A percentile compares a stretch with the other conserved stretches of the same genome.
Conservation (phyloP, 139 green algal species). For the Astrephomene gubernaculifera region DNA sequence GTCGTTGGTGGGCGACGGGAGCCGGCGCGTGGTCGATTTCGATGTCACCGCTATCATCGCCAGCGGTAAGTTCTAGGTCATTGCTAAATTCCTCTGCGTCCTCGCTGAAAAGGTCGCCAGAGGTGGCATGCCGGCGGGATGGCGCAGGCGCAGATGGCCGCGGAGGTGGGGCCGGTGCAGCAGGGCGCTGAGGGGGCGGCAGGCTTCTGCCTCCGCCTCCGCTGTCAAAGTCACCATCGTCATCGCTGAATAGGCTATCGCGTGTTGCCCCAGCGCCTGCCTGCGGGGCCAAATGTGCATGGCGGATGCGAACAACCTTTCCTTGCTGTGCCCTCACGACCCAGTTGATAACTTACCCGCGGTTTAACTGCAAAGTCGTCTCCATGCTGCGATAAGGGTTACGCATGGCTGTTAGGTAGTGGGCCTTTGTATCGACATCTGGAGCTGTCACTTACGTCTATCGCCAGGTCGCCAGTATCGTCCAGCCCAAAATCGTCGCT, state of each 20-base stretch:
- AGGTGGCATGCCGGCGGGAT: not conserved
- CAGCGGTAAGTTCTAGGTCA: not conserved
- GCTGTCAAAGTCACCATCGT: constrained; percentile 8
- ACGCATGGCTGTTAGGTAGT: not conserved
- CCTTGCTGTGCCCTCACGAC: too few relatives aligned
- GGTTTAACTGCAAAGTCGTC: not conserved
- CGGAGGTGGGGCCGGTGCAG: not conserved
- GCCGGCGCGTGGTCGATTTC: constrained; percentile 4
- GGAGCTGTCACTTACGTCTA: constrained; percentile 13
- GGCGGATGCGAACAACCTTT: too few relatives aligned
- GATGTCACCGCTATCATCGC: not conserved
- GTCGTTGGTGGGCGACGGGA: too few relatives aligned
- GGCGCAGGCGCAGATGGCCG: not conserved
- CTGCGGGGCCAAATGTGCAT: not conserved
- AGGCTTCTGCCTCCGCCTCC: too few relatives aligned
- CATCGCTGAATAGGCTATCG: constrained; percentile 1
- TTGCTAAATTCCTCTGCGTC: not conserved
- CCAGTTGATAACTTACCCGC: not conserved
- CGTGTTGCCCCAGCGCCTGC: not conserved
- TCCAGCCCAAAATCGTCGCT: constrained; percentile 30
- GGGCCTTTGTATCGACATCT: too few relatives aligned
- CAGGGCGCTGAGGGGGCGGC: not conserved
- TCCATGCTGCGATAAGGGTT: not conserved
- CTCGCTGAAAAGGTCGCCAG: not conserved
- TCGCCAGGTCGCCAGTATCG: constrained; percentile 4